Evolutionary conservation across 192 early-diverging fungal species (phyloP).

Genomic region (Polychytrium aggregatum): DNA sequence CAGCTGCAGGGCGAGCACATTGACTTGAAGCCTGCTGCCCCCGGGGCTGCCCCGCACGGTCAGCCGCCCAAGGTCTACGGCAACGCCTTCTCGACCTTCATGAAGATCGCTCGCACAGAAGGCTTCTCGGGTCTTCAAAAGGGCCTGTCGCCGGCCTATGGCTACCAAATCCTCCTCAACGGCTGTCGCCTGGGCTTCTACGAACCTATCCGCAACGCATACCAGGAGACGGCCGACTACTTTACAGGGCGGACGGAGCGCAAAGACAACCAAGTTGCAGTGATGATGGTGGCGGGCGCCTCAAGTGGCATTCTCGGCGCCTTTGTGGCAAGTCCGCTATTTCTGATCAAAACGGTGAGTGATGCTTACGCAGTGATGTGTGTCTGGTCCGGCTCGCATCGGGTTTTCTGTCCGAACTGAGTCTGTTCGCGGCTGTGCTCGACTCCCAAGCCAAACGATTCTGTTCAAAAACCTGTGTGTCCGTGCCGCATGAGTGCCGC

Average conservation of each 20-base stretch:
- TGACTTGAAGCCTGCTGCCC: not conserved
- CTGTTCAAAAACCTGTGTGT: no score
- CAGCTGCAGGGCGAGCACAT: slow-evolving; percentile 86
- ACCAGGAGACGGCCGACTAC: slow-evolving; percentile 15
- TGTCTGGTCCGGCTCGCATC: no score
- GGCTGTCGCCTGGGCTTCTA: slow-evolving; percentile 87
- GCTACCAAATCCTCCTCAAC: slow-evolving; percentile 86
- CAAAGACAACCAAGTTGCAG: slow-evolving; percentile 24
- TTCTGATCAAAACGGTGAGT: slow-evolving; percentile 73
- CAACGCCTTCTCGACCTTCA: slow-evolving; percentile 67
- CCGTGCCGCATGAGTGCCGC: no score
- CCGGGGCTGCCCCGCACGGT: not conserved
- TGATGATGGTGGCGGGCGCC: slow-evolving; percentile 64
- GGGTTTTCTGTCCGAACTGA: no score
- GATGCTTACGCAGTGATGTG: no score
- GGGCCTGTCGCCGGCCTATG: slow-evolving; percentile 79
- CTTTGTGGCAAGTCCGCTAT: slow-evolving; percentile 71
- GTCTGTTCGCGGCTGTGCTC: no score
- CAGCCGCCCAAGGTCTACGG: slow-evolving; percentile 48
- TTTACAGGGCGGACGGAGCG: not conserved
- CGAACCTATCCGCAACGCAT: slow-evolving; percentile 61
- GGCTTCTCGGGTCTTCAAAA: slow-evolving; percentile 77
- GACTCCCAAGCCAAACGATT: no score
- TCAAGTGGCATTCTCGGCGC: slow-evolving; percentile 74
- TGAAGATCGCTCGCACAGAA: slow-evolving; percentile 66